These are phyloP conservation scores for Sporormia fimetaria DNA, from an alignment of 495 filamentous ascomycete species.

Conservation along the genomic window DNA sequence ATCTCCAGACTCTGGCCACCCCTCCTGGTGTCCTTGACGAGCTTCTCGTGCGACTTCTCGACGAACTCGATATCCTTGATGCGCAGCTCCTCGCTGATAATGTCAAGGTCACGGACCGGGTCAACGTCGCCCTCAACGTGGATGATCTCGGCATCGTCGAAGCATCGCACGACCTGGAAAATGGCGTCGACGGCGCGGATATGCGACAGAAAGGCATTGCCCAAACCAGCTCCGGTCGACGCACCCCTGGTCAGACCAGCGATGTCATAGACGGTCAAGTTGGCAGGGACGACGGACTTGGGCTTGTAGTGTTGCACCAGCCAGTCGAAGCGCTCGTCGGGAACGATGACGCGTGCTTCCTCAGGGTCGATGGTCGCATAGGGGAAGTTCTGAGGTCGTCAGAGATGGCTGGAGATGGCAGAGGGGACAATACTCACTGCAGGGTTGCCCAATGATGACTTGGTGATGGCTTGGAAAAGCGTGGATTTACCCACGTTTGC, in stretches of 20 bases:
- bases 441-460: conserved; percentile 93
- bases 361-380: conserved; percentile 99
- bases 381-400: conserved; percentile 68
- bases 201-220: conserved; percentile 96
- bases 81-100: conserved; percentile 92
- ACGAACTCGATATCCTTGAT: conserved; percentile 99
- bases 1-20: conserved; percentile 95
- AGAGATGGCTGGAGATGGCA: conserved; percentile 5
- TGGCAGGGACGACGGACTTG: conserved; percentile 89
- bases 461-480: conserved; percentile 98
- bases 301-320: conserved; percentile 92
- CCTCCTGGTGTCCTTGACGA: conserved; percentile 84
- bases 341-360: conserved; percentile 95
- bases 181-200: conserved; percentile 99
- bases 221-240: conserved; percentile 93
- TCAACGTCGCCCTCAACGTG: conserved; percentile 99
- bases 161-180: conserved; percentile 97
- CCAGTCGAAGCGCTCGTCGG: conserved; percentile 94
- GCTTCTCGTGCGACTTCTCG: conserved; percentile 80
- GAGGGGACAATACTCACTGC: conserved; percentile 47
- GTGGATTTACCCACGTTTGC: conserved; percentile 99
- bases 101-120: conserved; percentile 82
- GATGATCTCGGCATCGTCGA: conserved; percentile 99
- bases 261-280: conserved; percentile 98
- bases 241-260: conserved; percentile 93